Conservation (phyloP, 768 basidiomycete genomes). For the Fistulinella prunicolor region DNA sequence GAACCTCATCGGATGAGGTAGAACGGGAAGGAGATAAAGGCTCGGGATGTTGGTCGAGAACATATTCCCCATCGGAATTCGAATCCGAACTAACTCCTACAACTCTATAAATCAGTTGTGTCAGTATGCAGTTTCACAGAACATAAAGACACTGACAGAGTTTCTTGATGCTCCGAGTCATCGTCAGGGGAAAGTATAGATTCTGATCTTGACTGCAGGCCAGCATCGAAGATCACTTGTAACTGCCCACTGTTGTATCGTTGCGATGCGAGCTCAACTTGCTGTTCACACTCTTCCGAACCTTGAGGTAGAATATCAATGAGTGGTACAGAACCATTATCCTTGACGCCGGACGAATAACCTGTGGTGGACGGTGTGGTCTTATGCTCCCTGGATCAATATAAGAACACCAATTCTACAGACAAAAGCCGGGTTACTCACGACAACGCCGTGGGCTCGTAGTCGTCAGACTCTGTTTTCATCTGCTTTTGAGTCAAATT, state of each 20-base stretch:
- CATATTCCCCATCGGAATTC: not conserved
- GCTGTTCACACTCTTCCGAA: not conserved
- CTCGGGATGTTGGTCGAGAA: not conserved
- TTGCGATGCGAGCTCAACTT: not conserved
- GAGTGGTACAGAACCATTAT: not conserved
- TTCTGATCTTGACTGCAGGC: not conserved
- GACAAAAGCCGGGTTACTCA: not conserved
- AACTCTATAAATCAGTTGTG: not conserved
- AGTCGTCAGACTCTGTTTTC: not conserved
- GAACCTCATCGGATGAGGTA: not conserved
- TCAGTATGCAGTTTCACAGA: not conserved
- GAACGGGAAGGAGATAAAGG: too few relatives aligned
- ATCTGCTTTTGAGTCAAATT: not conserved
- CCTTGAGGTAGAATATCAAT: not conserved
- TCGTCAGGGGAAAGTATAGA: not conserved
- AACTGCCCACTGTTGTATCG: not conserved
- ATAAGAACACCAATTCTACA: not conserved
- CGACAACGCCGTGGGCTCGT: not conserved
- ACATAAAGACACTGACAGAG: not conserved
- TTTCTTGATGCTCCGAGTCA: not conserved
- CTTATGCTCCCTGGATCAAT: not conserved
- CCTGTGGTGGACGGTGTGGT: not conserved
- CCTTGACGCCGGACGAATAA: not conserved
- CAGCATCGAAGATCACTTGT: not conserved
- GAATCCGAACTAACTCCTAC: not conserved